Conservation (phyloP, 495 filamentous ascomycete species). For the Talaromyces adpressus region DNA sequence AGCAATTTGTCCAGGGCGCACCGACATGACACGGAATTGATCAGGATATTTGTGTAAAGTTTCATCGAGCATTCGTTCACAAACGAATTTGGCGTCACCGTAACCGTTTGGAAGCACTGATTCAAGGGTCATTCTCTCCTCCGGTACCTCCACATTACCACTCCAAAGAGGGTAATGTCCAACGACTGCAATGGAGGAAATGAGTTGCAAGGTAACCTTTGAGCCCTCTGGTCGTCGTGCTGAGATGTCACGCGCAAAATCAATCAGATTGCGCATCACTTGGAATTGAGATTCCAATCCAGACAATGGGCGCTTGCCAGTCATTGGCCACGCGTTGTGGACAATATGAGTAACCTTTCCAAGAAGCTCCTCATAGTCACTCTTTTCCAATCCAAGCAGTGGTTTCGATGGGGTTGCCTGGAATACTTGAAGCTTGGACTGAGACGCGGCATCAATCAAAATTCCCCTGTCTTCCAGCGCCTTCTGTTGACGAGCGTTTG, state of each 20-base stretch:
- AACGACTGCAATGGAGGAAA: constrained; percentile 48
- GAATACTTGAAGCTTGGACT: constrained; percentile 35
- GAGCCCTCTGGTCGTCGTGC: not conserved
- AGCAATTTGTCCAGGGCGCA: constrained; percentile 43
- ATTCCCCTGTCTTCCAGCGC: constrained; percentile 30
- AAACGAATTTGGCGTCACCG: constrained; percentile 42
- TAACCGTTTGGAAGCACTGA: constrained; percentile 40
- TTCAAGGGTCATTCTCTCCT: constrained; percentile 18
- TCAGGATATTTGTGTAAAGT: constrained; percentile 38
- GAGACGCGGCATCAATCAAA: constrained; percentile 13
- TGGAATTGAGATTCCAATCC: constrained; percentile 45
- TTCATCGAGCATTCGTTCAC: constrained; percentile 43
- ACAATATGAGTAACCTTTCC: constrained; percentile 45
- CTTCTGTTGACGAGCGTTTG: constrained; percentile 26
- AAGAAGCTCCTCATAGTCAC: constrained; percentile 30
- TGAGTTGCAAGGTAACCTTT: constrained; percentile 41
- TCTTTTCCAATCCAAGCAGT: constrained; percentile 34
- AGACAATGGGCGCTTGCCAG: constrained; percentile 30
- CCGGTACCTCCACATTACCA: constrained; percentile 22
- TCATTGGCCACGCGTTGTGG: constrained; percentile 57
- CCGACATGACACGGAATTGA: constrained; percentile 34
- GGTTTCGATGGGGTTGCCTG: constrained; percentile 39
- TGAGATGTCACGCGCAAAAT: constrained; percentile 32
- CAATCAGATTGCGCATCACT: constrained; percentile 37
- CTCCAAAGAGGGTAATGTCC: constrained; percentile 30